A percentile compares a stretch with the other conserved stretches of the same genome.
Evolutionary conservation across 2,329 filamentous ascomycete species (phyloP).

Genomic region (Colletotrichum sp.): DNA sequence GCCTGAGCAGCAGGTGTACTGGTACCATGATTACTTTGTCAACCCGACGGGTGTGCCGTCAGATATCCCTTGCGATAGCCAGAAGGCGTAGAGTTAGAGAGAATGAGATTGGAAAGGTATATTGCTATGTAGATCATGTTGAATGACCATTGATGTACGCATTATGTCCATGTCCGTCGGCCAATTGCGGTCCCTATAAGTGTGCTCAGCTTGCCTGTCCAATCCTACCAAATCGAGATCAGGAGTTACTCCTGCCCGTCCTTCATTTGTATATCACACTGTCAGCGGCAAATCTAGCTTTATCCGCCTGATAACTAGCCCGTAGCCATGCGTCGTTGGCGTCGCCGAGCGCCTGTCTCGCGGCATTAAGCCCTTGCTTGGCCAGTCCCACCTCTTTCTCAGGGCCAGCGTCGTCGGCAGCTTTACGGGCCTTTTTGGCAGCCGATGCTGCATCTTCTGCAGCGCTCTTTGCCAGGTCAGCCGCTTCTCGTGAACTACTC

Average conservation of each 20-base stretch:
- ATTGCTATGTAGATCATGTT: neutral
- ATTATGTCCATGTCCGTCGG: accelerated
- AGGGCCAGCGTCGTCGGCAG: neutral
- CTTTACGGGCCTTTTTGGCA: neutral
- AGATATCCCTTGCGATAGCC: constrained; percentile 9
- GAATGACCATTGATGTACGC: neutral
- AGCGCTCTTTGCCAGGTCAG: neutral
- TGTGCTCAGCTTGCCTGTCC: neutral
- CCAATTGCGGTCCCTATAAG: neutral
- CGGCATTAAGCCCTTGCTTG: neutral
- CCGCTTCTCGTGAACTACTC: neutral
- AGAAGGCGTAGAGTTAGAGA: neutral
- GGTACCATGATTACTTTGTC: constrained; percentile 15
- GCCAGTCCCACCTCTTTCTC: neutral
- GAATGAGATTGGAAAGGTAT: neutral
- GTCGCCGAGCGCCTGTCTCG: neutral
- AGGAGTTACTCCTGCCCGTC: neutral
- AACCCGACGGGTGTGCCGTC: constrained; percentile 9
- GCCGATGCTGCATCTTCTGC: neutral
- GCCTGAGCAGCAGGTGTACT: constrained; percentile 12
- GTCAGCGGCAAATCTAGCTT: neutral
- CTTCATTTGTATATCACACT: neutral
- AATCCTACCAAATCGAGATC: neutral
- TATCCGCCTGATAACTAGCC: neutral
- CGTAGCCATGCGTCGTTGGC: neutral